Evolutionary conservation across 768 basidiomycete species (phyloP).

Genomic region (Porphyrellus cyaneotinctus): DNA sequence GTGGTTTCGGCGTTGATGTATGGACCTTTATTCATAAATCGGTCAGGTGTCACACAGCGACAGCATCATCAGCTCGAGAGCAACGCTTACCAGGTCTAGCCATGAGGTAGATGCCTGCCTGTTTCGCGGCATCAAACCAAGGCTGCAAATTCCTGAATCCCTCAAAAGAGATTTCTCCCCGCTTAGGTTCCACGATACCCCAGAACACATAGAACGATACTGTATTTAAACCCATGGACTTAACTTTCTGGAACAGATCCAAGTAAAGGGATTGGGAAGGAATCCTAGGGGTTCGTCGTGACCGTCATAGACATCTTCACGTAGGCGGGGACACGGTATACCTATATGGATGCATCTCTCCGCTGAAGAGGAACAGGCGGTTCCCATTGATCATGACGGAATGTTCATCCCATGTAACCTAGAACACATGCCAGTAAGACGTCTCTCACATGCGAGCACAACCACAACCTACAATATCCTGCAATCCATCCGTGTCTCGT

Average conservation of each 20-base stretch:
- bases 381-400: slow-evolving; percentile 57
- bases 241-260: slow-evolving; percentile 62
- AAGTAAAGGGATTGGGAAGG: slow-evolving; percentile 36
- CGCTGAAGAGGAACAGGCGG: slow-evolving; percentile 54
- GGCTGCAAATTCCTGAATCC: slow-evolving; percentile 38
- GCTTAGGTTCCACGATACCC: slow-evolving; percentile 42
- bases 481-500: slow-evolving; percentile 12
- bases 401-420: slow-evolving; percentile 58
- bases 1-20: slow-evolving; percentile 35
- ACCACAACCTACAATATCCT: slow-evolving; percentile 11
- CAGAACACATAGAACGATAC: slow-evolving; percentile 60
- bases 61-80: neutral
- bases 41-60: neutral
- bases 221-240: slow-evolving; percentile 35
- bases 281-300: slow-evolving; percentile 10
- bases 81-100: slow-evolving; percentile 23
- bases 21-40: slow-evolving; percentile 12
- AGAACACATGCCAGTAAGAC: neutral
- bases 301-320: neutral
- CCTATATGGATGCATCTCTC: slow-evolving; percentile 62
- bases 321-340: neutral
- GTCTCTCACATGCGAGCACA: neutral
- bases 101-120: slow-evolving; percentile 26
- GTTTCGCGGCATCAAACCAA: slow-evolving; percentile 28
- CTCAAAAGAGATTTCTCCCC: slow-evolving; percentile 49